Evolutionary conservation across 768 basidiomycete species (phyloP).

Genomic region (Mycena filopes): DNA sequence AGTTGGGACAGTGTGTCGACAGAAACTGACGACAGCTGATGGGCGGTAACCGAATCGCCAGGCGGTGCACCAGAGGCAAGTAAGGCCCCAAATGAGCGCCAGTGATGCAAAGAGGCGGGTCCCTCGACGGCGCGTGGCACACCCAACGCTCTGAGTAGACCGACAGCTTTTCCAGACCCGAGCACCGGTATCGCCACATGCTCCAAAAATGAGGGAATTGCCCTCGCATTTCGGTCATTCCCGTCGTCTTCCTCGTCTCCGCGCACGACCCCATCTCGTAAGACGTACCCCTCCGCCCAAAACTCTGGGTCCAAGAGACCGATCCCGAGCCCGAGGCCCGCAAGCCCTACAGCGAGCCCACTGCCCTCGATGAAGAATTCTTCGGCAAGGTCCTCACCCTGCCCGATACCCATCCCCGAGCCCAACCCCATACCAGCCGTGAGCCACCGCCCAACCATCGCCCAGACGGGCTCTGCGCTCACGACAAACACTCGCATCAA

Average conservation of each 20-base stretch:
- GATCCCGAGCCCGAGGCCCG: slow-evolving; percentile 45
- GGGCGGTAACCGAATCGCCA: background rate
- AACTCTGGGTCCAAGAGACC: slow-evolving; percentile 77
- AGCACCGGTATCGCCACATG: slow-evolving; percentile 69
- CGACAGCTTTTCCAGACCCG: slow-evolving; percentile 79
- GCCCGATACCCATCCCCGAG: slow-evolving; percentile 44
- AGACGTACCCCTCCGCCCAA: slow-evolving; percentile 78
- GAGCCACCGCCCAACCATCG: slow-evolving; percentile 78
- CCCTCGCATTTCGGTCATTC: slow-evolving; percentile 41
- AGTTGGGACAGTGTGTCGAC: slow-evolving; percentile 69
- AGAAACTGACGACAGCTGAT: slow-evolving; percentile 59
- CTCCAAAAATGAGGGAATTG: slow-evolving; percentile 70
- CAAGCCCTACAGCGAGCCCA: slow-evolving; percentile 62
- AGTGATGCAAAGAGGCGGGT: slow-evolving; percentile 40
- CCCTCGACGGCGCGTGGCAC: slow-evolving; percentile 41
- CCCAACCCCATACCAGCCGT: slow-evolving; percentile 74
- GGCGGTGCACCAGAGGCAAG: slow-evolving; percentile 42
- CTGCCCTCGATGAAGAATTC: slow-evolving; percentile 88
- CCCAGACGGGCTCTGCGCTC: slow-evolving; percentile 79
- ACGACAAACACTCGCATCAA: slow-evolving; percentile 71
- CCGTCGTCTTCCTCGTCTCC: slow-evolving; percentile 34
- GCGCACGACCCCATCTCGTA: slow-evolving; percentile 55
- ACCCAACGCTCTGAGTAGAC: slow-evolving; percentile 74
- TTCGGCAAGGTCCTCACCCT: slow-evolving; percentile 61
- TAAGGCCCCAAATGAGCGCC: slow-evolving; percentile 56